Evolutionary conservation across 331 rosid species (phyloP).

Genomic region (Telfairia occidentalis): DNA sequence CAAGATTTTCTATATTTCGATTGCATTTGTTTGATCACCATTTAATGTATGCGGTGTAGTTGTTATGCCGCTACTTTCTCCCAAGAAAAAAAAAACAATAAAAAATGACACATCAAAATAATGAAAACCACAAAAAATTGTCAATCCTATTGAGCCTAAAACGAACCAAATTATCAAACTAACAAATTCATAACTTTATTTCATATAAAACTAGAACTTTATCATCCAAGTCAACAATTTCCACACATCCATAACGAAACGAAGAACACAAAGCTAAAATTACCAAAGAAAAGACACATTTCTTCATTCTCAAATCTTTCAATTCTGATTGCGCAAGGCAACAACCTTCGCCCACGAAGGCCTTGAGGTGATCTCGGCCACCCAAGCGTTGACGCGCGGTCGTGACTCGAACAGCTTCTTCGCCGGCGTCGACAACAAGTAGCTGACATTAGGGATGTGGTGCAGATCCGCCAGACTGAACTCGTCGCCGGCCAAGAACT

Average conservation of each 20-base stretch:
- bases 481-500: constrained; percentile 44
- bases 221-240: neutral
- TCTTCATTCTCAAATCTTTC: constrained; percentile 4
- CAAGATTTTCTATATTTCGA: too few species aligned
- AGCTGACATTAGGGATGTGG: constrained; percentile 38
- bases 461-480: constrained; percentile 61
- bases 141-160: too few species aligned
- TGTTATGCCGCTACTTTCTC: too few species aligned
- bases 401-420: constrained; percentile 37
- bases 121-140: too few species aligned
- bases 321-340: constrained; percentile 22
- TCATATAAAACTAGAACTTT: neutral
- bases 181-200: neutral
- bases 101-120: too few species aligned
- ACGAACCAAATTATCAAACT: neutral
- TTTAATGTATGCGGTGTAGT: too few species aligned
- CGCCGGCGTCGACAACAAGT: constrained; percentile 30
- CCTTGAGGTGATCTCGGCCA: constrained; percentile 44
- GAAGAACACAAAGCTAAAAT: neutral
- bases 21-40: too few species aligned
- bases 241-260: neutral
- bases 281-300: too few species aligned
- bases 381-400: constrained; percentile 51
- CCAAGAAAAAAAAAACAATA: too few species aligned
- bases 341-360: constrained; percentile 56